Evolutionary conservation across 495 filamentous ascomycete genomes (phyloP).

Genomic region (Penicillium pulvis): DNA sequence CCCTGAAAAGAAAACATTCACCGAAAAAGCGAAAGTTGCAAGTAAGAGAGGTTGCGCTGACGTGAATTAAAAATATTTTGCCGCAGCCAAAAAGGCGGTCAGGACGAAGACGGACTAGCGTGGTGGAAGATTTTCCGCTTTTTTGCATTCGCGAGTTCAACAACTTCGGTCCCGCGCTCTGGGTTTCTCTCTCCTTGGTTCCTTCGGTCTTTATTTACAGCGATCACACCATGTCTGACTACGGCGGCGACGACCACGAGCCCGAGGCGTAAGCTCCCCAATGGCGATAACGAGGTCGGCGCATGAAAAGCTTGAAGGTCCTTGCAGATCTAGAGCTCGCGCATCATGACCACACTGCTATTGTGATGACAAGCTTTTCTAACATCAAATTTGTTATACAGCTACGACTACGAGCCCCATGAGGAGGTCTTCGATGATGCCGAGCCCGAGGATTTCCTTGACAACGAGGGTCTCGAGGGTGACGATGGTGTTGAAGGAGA

Average conservation of each 20-base stretch:
- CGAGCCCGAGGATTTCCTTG: constrained; percentile 58
- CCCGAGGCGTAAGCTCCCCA: constrained; percentile 50
- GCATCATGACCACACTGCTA: constrained; percentile 7
- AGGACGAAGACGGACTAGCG: constrained; percentile 35
- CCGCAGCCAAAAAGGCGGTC: constrained; percentile 37
- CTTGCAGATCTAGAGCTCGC: constrained; percentile 11
- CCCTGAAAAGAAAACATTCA: not conserved
- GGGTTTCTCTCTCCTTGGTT: constrained; percentile 29
- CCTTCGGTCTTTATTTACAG: constrained; percentile 12
- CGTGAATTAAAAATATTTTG: constrained; percentile 38
- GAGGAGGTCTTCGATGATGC: constrained; percentile 69
- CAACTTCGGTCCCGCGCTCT: constrained; percentile 13
- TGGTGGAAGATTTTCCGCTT: constrained; percentile 44
- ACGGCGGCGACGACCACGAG: constrained; percentile 61
- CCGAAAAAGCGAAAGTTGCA: constrained; percentile 2
- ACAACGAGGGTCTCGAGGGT: constrained; percentile 45
- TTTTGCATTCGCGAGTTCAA: constrained; percentile 30
- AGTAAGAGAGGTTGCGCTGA: constrained; percentile 3
- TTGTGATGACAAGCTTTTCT: constrained; percentile 14
- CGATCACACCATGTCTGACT: constrained; percentile 75
- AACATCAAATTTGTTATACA: constrained; percentile 23
- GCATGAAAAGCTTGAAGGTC: constrained; percentile 13
- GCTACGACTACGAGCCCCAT: constrained; percentile 55
- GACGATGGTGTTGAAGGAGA: constrained; percentile 52
- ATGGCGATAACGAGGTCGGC: not conserved